Conservation (phyloP, 2,329 filamentous ascomycete species). For the Septoria linicola region DNA sequence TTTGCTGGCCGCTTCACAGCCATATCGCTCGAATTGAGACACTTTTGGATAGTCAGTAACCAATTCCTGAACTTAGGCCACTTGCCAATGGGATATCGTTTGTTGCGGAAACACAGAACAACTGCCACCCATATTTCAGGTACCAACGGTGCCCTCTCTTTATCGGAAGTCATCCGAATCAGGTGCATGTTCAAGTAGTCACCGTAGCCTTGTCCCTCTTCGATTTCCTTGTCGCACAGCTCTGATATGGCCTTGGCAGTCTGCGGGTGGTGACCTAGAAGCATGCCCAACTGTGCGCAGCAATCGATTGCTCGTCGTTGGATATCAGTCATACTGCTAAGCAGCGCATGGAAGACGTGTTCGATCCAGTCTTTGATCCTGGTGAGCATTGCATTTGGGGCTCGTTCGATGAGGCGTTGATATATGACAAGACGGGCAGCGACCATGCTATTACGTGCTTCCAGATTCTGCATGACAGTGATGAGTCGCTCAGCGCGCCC, state of each 20-base stretch:
- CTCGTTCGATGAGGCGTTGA: constrained; percentile 70
- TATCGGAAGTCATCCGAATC: constrained; percentile 61
- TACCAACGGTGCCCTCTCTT: constrained; percentile 63
- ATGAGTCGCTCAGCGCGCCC: constrained; percentile 71
- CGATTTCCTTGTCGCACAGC: constrained; percentile 54
- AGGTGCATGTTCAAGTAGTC: constrained; percentile 68
- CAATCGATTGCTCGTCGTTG: constrained; percentile 71
- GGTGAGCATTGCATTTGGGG: constrained; percentile 66
- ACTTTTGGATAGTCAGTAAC: constrained; percentile 75
- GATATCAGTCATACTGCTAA: constrained; percentile 75
- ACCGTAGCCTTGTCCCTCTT: constrained; percentile 62
- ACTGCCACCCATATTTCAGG: constrained; percentile 88
- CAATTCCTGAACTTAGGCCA: constrained; percentile 74
- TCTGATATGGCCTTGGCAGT: constrained; percentile 67
- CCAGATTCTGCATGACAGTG: constrained; percentile 67
- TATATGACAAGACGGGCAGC: constrained; percentile 78
- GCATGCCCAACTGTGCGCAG: constrained; percentile 67
- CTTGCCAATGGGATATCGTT: constrained; percentile 57
- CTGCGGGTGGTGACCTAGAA: constrained; percentile 66
- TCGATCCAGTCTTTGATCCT: constrained; percentile 75
- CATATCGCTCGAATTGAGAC: constrained; percentile 76
- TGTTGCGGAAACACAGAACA: constrained; percentile 69
- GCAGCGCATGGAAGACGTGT: constrained; percentile 77
- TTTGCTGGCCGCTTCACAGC: constrained; percentile 74
- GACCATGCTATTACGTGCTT: constrained; percentile 74